Percentiles rank a stretch among this genome's conserved stretches.
These are phyloP conservation scores for Claviceps pazoutovae DNA, from an alignment of 2,329 filamentous ascomycete species.

Conservation along the genomic window DNA sequence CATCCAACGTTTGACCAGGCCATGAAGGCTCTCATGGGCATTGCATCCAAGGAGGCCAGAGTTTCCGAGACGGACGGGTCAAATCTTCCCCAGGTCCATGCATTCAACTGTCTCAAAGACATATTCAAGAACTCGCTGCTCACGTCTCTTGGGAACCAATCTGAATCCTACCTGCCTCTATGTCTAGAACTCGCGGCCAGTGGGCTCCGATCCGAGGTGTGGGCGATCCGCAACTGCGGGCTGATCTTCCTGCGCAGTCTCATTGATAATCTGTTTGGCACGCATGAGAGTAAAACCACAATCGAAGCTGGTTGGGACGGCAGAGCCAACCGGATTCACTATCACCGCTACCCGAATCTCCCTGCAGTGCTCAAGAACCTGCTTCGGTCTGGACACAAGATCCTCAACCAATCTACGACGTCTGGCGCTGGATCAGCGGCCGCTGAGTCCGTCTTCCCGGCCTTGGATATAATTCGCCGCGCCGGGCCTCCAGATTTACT, in stretches of 20 bases:
- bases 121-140: slow-evolving; percentile 76
- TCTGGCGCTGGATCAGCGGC: slow-evolving; percentile 19
- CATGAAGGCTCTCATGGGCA: slow-evolving; percentile 46
- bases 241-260: slow-evolving; percentile 78
- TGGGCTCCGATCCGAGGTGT: slow-evolving; percentile 68
- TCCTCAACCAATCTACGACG: slow-evolving; percentile 23
- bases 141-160: slow-evolving; percentile 54
- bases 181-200: slow-evolving; percentile 68
- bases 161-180: slow-evolving; percentile 59
- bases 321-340: slow-evolving; percentile 50
- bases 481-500: slow-evolving; percentile 49
- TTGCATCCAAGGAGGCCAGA: slow-evolving; percentile 39
- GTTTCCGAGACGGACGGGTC: slow-evolving; percentile 45
- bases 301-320: slow-evolving; percentile 52
- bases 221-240: slow-evolving; percentile 90
- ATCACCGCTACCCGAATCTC: slow-evolving; percentile 53
- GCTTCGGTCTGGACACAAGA: slow-evolving; percentile 37
- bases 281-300: slow-evolving; percentile 52
- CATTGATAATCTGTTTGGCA: slow-evolving; percentile 66
- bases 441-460: slow-evolving; percentile 62
- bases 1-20: slow-evolving; percentile 49
- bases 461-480: slow-evolving; percentile 65
- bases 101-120: slow-evolving; percentile 84
- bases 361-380: slow-evolving; percentile 49
- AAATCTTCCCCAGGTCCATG: slow-evolving; percentile 81